Base-by-base conservation (phyloP, 768 basidiomycete genomes). In the Chlorophyllum brunneum region DNA sequence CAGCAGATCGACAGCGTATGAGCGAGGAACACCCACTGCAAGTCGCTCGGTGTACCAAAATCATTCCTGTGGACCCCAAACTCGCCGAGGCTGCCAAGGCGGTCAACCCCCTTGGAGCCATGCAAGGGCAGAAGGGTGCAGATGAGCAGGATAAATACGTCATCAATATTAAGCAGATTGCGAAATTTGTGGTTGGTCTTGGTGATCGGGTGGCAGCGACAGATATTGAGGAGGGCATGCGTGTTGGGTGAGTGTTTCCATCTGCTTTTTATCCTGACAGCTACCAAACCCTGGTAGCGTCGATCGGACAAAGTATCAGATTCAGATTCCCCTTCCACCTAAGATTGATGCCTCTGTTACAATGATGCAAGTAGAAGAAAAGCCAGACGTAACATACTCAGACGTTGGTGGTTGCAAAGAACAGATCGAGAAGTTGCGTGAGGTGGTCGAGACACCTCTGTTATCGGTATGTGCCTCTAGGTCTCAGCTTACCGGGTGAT, bases 161-260 rank as follows among this genome's bases (percentile, higher is more conserved):
- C 62, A 98, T 99, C 70, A 97, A 95, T 67, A 95, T 99, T 70
- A 97, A 98, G 68, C 97, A 99, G 73, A 97, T 98, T 64, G 97
- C 97, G 7, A 99, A 99, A 71, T 98, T 98, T 65, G 97, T 99
- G 8, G 97, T 99, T 37, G 97, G 94, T 16, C 73, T 99, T 4
- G 95, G 94, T 16, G 97, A 99, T 59, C 86, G 93, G 36, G 94
- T 99, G 1, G 92, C 97, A 20, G 91, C 94, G 9, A 97, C 95
- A 2, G 97, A 99, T 73, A 94, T 99, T 48, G 97, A 99, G 68
- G 97, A 99, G 75, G 97, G 97, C n/a, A 99, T 99, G 97, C 87
- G 97, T 48, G 97, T 99, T 34, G 97, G 95, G 95, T 98, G 64
- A 64, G 91, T 74, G 13, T 41, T 6, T 16, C n/a, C 27, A 34